Evolutionary conservation across 768 basidiomycete species (phyloP).

Genomic region (Tricholomella constricta): DNA sequence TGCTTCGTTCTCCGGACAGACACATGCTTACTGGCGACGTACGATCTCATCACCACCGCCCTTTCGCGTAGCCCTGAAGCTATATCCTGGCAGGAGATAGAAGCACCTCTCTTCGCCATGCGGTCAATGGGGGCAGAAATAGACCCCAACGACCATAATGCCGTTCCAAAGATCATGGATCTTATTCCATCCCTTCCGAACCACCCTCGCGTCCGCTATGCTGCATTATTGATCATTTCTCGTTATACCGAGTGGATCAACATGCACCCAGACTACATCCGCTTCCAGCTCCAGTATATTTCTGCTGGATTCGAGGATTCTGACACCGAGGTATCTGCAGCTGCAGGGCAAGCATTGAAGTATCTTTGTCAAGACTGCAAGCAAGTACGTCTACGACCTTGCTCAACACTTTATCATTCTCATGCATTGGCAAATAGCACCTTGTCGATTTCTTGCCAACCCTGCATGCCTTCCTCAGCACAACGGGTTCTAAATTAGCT

Average conservation of each 20-base stretch:
- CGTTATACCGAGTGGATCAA: slow-evolving; percentile 98
- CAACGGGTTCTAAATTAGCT: slow-evolving; percentile 73
- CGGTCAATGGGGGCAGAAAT: slow-evolving; percentile 97
- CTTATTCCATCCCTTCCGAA: slow-evolving; percentile 85
- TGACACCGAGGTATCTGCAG: slow-evolving; percentile 84
- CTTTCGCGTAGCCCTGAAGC: slow-evolving; percentile 59
- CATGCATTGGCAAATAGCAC: slow-evolving; percentile 51
- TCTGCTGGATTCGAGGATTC: slow-evolving; percentile 86
- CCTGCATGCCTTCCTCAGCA: slow-evolving; percentile 83
- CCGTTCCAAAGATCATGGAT: slow-evolving; percentile 96
- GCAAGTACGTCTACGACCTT: slow-evolving; percentile 45
- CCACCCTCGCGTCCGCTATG: slow-evolving; percentile 93
- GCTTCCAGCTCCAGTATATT: slow-evolving; percentile 85
- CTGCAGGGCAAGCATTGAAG: slow-evolving; percentile 94
- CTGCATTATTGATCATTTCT: slow-evolving; percentile 90
- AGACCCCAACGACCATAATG: slow-evolving; percentile 75
- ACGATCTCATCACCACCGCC: slow-evolving; percentile 76
- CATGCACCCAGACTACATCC: slow-evolving; percentile 83
- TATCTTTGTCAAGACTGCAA: slow-evolving; percentile 98
- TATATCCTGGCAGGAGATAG: slow-evolving; percentile 92
- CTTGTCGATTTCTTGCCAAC: slow-evolving; percentile 90
- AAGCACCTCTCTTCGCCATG: slow-evolving; percentile 97
- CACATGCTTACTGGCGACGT: slow-evolving; percentile 77
- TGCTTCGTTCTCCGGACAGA: slow-evolving; percentile 91
- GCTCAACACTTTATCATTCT: not conserved